Base-by-base conservation (phyloP, 352 stramenopile species). In the Phytophthora tentaculata region DNA sequence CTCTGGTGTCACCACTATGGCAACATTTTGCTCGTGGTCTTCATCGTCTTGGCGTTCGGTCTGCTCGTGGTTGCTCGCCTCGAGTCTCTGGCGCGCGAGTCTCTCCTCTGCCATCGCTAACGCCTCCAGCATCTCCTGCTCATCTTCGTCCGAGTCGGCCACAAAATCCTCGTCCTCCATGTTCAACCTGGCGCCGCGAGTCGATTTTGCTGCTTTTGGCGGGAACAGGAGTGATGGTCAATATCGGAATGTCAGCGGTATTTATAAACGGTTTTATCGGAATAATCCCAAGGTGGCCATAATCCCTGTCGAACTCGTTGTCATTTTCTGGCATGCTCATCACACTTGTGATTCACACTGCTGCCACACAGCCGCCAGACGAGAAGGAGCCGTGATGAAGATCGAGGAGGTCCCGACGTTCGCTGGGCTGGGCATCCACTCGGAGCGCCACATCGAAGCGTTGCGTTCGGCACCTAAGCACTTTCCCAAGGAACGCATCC, bases 121-220 rank as follows among this genome's bases (percentile, higher is more conserved):
- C 12, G 39, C 53, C 16, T 77, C 73, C 39, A 66, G 17, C 22
- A 61, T 47, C 55, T 70, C 64, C 44, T 70, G 68, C 51, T 74
- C 68, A 12, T 84, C 77, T 56, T 81, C 71, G 16, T 86, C 79
- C 51, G 81, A 89, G 49, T 88, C 81, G 5, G 73, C 69, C 0
- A 89, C 81, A 39, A 89, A 89, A 71, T 89, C 79, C 14, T 37
- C 64, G 29, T 68, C 52, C 32, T 89, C 76, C 79, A 89, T 89
- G 50, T 55, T 65, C 20, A 50, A 50, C 51, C 28, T 49, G 14
- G 13, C 19, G 23, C 26, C 24, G 37, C 13, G 45, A 50, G 16
- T 23, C 24, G 20, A 47, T 58, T 47, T 20, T 16, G 24, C 19
- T 45, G 43, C 49, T 63, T 56, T 60, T 60, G 47, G 24, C 37